Base-by-base conservation (phyloP, 2,329 filamentous ascomycete species). In the Apiospora pterosperma region DNA sequence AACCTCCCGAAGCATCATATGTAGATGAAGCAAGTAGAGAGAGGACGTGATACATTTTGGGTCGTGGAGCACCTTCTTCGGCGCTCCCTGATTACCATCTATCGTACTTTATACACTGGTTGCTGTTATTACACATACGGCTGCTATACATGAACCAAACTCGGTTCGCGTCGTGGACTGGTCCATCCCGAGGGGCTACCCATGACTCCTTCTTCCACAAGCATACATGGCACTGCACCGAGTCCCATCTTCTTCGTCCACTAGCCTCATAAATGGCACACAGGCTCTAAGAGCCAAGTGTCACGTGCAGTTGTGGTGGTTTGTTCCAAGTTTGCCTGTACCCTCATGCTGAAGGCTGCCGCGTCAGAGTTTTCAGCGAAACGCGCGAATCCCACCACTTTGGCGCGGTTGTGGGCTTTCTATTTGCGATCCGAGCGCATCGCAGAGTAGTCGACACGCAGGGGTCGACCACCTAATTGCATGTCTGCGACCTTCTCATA, bases 371-470 rank as follows among this genome's bases (percentile, higher is more conserved):
- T 19, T 19, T 19, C 8, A 4, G 8, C 28, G 48, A 12, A 8
- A n/a, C 4, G 6, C 7, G 3, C 25, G n/a, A n/a, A 34, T 21
- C 28, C 34, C 31, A 10, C 34, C 14, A 11, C 28, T 31, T 2
- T n/a, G 48, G n/a, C 11, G 42, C 42, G 38, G 38, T 41, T n/a
- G 38, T 19, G 52, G 52, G 38, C 11, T 41, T 34, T 34, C 16
- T 36, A 21, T 25, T 12, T 14, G 6, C 21, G 34, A 11, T 34
- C n/a, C n/a, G 16, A 16, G 21, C 65, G 48, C 23, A 55, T 38
- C 38, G 71, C 39, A 34, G 85, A 84, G 78, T 79, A 96, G 76
- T 93, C 90, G 28, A 94, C 70, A 64, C 84, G 84, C 69, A 97
- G 78, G 62, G 76, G 73, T 63, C 92, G 85, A 48, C 89, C 89